Evolutionary conservation across 768 basidiomycete genomes (phyloP), one percentile per base, ranked within the genome.

Genomic region (Kwoniella sp.): DNA sequence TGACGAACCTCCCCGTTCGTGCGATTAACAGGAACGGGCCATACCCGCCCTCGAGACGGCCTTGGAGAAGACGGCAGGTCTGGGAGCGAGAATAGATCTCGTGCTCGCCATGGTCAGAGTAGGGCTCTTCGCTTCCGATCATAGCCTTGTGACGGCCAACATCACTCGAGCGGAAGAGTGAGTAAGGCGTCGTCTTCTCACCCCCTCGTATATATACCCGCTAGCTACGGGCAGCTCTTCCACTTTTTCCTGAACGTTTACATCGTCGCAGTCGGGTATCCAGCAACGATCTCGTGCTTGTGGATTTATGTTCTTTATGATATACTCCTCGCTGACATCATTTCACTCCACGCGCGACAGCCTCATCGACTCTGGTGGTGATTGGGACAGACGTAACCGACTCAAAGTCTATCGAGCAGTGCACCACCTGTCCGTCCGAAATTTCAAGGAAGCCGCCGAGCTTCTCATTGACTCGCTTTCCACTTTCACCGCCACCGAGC

Each of bases 301-400:
- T n/a, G n/a, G n/a, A n/a, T n/a, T n/a, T n/a, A n/a, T n/a, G n/a
- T n/a, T n/a, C n/a, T n/a, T n/a, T n/a, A n/a, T n/a, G n/a, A n/a
- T n/a, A n/a, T n/a, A n/a, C n/a, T n/a, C n/a, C n/a, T n/a, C n/a
- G n/a, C n/a, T n/a, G n/a, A n/a, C n/a, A n/a, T n/a, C n/a, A n/a
- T 22, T n/a, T n/a, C n/a, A n/a, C n/a, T n/a, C n/a, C n/a, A n/a
- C n/a, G n/a, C n/a, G n/a, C n/a, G 23, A 58, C 75, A 93, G 92
- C 61, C 84, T 96, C 48, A 90, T 96, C 59, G 93, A 97, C 73
- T 86, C 92, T 79, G 95, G 95, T 0, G 95, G 95, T 51, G 95
- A 99, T 82, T 99, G 95, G 95, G 95, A 99, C 80, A 85, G 95
- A 59, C 87, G 93, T 41, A 99, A 97, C 81, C 87, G 95, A 51